These are phyloP conservation scores for Xylaria multiplex DNA, from an alignment of 2,329 filamentous ascomycete species.

Conservation along the genomic window DNA sequence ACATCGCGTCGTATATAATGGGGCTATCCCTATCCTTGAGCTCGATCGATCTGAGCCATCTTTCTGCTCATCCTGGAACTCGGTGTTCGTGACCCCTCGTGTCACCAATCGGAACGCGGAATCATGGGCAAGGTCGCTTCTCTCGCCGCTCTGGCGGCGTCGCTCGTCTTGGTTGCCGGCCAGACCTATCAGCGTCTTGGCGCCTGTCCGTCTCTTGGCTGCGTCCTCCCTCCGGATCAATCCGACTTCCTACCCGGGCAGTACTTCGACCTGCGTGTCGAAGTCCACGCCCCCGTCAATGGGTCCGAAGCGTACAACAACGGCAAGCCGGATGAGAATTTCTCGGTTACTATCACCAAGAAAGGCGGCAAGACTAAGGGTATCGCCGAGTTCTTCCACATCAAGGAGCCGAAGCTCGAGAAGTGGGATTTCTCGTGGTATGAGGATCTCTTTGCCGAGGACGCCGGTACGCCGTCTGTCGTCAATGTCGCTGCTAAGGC, in stretches of 20 bases:
- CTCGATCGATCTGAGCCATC: not conserved
- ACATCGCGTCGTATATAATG: conserved; percentile 25
- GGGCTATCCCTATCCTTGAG: not conserved
- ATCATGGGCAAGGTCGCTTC: conserved; percentile 30
- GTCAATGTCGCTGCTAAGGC: conserved; percentile 85
- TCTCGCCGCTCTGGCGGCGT: conserved; percentile 46
- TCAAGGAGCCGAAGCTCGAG: conserved; percentile 77
- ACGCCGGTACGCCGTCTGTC: conserved; percentile 73
- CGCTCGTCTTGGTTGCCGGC: conserved; percentile 56
- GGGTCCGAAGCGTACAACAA: conserved; percentile 80
- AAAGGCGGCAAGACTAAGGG: conserved; percentile 63
- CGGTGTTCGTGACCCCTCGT: not conserved
- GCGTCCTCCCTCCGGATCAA: conserved; percentile 69
- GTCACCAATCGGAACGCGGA: conserved; percentile 1
- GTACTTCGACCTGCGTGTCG: conserved; percentile 84
- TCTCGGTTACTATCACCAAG: conserved; percentile 79
- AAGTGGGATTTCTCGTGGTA: conserved; percentile 87
- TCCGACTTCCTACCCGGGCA: conserved; percentile 86
- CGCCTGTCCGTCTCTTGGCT: conserved; percentile 67
- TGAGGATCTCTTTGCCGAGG: conserved; percentile 82
- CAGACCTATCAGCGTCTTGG: conserved; percentile 71
- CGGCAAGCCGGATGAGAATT: conserved; percentile 75
- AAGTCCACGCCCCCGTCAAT: conserved; percentile 83
- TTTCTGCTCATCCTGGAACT: conserved; percentile 1
- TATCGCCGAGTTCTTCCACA: conserved; percentile 74